These are phyloP conservation scores for Sporothrix luriei DNA, from an alignment of 2,329 filamentous ascomycete species.

Conservation along the genomic window DNA sequence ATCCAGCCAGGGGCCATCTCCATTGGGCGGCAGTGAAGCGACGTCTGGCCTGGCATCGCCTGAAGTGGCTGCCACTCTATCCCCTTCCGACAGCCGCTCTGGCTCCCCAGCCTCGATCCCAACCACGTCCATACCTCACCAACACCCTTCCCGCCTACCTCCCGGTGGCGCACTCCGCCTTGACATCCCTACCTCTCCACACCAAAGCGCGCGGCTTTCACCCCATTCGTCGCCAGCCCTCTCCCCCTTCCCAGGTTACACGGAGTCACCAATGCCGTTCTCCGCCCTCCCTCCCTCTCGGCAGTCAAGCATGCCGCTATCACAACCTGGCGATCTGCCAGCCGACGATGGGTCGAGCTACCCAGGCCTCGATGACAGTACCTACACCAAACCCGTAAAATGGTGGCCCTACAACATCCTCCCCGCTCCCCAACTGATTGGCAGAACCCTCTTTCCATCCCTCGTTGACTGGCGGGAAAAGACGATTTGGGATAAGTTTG, in stretches of 20 bases:
- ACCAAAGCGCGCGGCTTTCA: conserved; percentile 32
- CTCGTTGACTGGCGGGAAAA: conserved; percentile 81
- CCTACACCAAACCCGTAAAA: conserved; percentile 52
- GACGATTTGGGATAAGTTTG: conserved; percentile 76
- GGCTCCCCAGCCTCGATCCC: neutral
- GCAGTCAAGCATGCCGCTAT: conserved; percentile 59
- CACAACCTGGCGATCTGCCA: conserved; percentile 38
- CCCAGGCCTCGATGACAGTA: conserved; percentile 47
- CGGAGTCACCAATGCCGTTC: conserved; percentile 58
- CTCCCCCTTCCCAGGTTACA: conserved; percentile 69
- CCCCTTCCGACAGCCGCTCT: neutral
- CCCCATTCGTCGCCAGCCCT: conserved; percentile 54
- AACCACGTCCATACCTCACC: neutral
- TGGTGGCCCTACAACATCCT: conserved; percentile 84
- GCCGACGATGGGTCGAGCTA: conserved; percentile 46
- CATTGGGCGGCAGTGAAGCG: neutral
- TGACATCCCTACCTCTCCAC: conserved; percentile 47
- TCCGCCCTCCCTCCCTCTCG: conserved; percentile 46
- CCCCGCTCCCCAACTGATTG: conserved; percentile 70
- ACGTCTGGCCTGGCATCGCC: neutral
- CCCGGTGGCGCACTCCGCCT: conserved; percentile 44
- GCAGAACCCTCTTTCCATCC: conserved; percentile 82
- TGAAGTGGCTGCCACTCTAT: neutral
- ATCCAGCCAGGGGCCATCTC: neutral
- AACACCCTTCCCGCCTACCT: conserved; percentile 5